Evolutionary conservation across 805 yeast species (phyloP), one percentile per base, ranked within the genome.

Genomic region (Candida sphagnicola): DNA sequence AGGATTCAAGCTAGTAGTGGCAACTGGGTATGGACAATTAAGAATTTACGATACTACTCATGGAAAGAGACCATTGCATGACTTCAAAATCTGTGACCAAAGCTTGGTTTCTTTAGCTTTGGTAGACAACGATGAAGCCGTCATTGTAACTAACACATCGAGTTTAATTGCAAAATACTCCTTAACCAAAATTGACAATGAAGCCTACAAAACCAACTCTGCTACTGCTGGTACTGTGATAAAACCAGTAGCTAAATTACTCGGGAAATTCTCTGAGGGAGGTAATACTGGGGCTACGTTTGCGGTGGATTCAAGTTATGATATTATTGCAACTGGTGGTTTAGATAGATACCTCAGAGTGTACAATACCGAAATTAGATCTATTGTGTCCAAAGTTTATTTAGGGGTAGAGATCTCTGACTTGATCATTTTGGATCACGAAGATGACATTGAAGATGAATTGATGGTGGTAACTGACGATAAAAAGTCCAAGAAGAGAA

Each of bases 331-430:
- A 2, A 71, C 86, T 14, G 97, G 95, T 31, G 95, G 96, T 0
- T 72, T 90, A 16, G 99, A 93, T 54, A 73, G 96, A 51, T 91
- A 88, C 51, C 70, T 87, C 18, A 74, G 96, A 42, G 86, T 85
- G 3, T 91, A 76, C 59, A 83, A 88, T 43, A 55, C 79, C 4
- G 63, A 62, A 2, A 61, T 79, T 1, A 71, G 95, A 37, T 75
- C 76, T 31, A 66, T 78, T 35, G 60, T 78, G 8, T 88, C 79
- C 5, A 88, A 88, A 53, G 84, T 86, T 4, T 91, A 76, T 50
- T 52, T 83, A 18, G 95, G 95, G 2, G 76, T 87, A 4, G 88
- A 85, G 54, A 70, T 87, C 13, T 71, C 74, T 17, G 62, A 68
- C 19, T 72, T 81, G 16, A 50, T 71, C 40, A 53, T 82, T 1